A percentile compares a stretch with the other conserved stretches of the same genome.
Evolutionary conservation across 768 basidiomycete genomes (phyloP).

Genomic region (Cyclocybe aegerita): DNA sequence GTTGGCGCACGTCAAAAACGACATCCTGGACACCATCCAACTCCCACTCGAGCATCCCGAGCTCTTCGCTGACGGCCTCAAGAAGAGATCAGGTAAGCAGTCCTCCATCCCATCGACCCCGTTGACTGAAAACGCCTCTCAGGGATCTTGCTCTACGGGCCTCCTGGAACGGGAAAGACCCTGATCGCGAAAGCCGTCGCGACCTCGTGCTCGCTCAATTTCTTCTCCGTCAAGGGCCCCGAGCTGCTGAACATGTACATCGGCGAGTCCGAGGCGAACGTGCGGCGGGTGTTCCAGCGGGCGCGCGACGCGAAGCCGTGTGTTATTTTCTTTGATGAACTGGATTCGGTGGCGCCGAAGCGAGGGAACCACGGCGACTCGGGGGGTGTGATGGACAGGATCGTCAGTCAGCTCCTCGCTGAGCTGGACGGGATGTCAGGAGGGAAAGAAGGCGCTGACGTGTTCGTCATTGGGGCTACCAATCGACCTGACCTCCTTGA

Average conservation of each 20-base stretch:
- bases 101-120: not conserved
- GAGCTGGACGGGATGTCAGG: slow-evolving; percentile 89
- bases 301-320: slow-evolving; percentile 92
- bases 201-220: slow-evolving; percentile 91
- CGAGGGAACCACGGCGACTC: slow-evolving; percentile 95
- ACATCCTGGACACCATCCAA: slow-evolving; percentile 95
- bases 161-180: slow-evolving; percentile 96
- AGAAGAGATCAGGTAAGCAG: slow-evolving; percentile 86
- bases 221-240: slow-evolving; percentile 96
- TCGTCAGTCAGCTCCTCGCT: slow-evolving; percentile 91
- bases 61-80: slow-evolving; percentile 85
- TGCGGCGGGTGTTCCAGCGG: slow-evolving; percentile 86
- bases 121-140: not conserved
- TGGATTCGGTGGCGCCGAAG: slow-evolving; percentile 93
- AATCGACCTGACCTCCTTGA: slow-evolving; percentile 93
- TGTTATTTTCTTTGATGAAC: slow-evolving; percentile 95
- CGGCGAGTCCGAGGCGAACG: slow-evolving; percentile 97
- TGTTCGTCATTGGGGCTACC: slow-evolving; percentile 95
- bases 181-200: slow-evolving; percentile 95
- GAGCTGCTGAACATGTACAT: slow-evolving; percentile 98
- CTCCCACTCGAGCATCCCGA: slow-evolving; percentile 89
- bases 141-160: slow-evolving; percentile 93
- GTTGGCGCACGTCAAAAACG: slow-evolving; percentile 79
- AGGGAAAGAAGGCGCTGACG: slow-evolving; percentile 60
- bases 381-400: slow-evolving; percentile 97